Base-by-base conservation (phyloP, 306 rosid species). In the Prunus armeniaca region DNA sequence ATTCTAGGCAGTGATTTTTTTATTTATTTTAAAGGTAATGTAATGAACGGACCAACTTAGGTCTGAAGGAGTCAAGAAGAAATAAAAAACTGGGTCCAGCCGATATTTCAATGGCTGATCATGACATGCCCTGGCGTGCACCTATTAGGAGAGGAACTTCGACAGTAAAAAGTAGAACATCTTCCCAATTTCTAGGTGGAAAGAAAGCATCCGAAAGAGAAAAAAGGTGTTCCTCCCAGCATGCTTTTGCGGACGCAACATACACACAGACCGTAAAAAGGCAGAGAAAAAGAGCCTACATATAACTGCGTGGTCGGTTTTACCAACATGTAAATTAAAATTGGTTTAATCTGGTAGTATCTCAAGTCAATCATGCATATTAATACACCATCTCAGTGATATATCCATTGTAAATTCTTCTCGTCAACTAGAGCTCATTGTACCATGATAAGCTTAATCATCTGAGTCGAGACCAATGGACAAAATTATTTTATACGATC, bases 61-160 rank as follows among this genome's bases (percentile, higher is more conserved):
- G 69, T 65, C 19, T 34, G 67, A 60, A 24, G 68, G n/a, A 43
- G 77, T 58, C 19, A 45, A 60, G 57, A 17, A 73, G 9, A 49
- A 15, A 43, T 47, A 46, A 8, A 8, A 46, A 74, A 25, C 1
- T 28, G 69, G 61, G 69, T 61, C 78, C 78, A 58, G 67, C 64
- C 24, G 25, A 45, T 49, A 6, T 67, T 13, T 45, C 4, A 0
- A 4, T 14, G 34, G 10, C 18, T 17, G 67, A 63, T 63, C 47
- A 20, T 72, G 78, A 50, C 8, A 60, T 58, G 56, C 58, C 30
- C 57, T 27, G 69, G 69, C 69, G 25, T 45, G 69, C 69, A 27
- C 78, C 66, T 1, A 10, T 50, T 13, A 47, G 61, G 60, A 38
- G 43, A 38, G 43, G 9, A 54, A 19, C 58, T 54, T 24, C n/a